A percentile compares a stretch with the other conserved stretches of the same genome.
Conservation (phyloP, 2,329 filamentous ascomycete species). For the Fusarium duplospermum region DNA sequence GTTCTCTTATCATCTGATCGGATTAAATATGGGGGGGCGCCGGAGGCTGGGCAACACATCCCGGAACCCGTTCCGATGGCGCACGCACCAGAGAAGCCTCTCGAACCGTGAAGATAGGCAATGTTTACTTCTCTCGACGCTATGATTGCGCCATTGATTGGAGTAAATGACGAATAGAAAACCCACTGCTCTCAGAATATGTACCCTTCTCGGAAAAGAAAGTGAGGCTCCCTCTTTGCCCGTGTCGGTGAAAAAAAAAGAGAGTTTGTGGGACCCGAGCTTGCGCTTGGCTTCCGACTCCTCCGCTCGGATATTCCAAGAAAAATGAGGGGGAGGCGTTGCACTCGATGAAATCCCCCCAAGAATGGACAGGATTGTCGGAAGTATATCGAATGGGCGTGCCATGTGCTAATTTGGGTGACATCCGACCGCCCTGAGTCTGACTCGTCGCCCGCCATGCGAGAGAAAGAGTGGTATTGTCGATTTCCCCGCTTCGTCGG, state of each 20-base stretch:
- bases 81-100: not conserved
- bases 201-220: not conserved
- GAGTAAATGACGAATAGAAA: not conserved
- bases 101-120: not conserved
- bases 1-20: conserved; percentile 34
- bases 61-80: conserved; percentile 25
- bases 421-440: not conserved
- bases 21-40: conserved; percentile 10
- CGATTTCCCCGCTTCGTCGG: not conserved
- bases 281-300: not conserved
- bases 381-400: not conserved
- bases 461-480: not conserved
- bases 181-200: not conserved
- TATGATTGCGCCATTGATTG: not conserved
- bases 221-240: not conserved
- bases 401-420: not conserved
- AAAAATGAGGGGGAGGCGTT: not conserved
- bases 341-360: not conserved
- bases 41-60: conserved; percentile 3
- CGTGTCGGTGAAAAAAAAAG: not conserved
- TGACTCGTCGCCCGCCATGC: not conserved
- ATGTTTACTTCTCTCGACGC: too few species aligned
- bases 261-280: not conserved
- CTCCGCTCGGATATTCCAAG: not conserved
- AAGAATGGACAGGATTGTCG: not conserved